A percentile compares a stretch with the other conserved stretches of the same genome.
These are phyloP conservation scores for Mycena albidolilacea DNA, from an alignment of 768 basidiomycete genomes.

Conservation along the genomic window DNA sequence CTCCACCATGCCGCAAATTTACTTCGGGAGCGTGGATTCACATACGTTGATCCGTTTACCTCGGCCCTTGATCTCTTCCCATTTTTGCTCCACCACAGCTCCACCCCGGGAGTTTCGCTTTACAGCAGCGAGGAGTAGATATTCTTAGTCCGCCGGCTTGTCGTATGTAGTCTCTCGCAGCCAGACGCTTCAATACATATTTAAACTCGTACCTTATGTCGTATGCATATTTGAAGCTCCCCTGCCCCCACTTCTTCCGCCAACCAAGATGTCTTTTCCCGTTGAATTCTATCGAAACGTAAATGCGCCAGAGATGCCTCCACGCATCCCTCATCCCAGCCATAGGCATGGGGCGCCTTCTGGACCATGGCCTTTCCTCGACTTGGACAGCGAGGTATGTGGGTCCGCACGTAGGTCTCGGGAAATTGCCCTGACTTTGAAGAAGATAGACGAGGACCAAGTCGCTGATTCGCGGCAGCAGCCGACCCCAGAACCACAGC, in stretches of 20 bases:
- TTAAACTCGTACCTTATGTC: no score
- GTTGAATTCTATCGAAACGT: conserved; percentile 28
- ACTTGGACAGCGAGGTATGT: conserved; percentile 50
- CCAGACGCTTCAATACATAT: no score
- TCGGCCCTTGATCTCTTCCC: conserved; percentile 7
- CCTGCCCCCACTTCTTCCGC: background rate
- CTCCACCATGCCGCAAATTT: no score
- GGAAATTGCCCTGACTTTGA: background rate
- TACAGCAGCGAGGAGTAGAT: no score
- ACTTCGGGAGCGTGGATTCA: no score
- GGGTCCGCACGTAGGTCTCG: background rate
- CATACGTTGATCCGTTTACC: no score
- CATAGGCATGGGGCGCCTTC: conserved; percentile 56
- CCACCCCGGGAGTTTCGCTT: no score
- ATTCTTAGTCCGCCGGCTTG: no score
- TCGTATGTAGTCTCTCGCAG: no score
- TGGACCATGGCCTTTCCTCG: conserved; percentile 61
- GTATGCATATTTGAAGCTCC: conserved; percentile 2
- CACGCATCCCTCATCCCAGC: conserved; percentile 40
- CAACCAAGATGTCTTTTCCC: conserved; percentile 21
- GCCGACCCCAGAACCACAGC: background rate
- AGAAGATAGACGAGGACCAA: conserved; percentile 41
- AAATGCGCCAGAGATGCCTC: conserved; percentile 35
- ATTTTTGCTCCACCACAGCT: no score
- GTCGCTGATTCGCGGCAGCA: conserved; percentile 26